These are phyloP conservation scores for Hibiscus trionum DNA, from an alignment of 345 rosid genomes.

Conservation along the genomic window DNA sequence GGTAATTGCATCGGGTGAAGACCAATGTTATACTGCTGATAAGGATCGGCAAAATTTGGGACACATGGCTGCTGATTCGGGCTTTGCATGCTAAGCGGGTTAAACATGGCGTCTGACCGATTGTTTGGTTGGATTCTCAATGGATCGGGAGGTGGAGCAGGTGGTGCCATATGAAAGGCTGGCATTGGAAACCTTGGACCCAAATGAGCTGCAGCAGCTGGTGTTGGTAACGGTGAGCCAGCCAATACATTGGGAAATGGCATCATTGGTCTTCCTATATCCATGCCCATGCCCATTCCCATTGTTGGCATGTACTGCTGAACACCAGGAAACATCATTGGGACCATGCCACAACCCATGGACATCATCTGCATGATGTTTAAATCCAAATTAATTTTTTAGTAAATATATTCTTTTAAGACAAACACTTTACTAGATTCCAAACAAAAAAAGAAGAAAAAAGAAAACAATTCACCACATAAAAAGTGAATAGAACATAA, in stretches of 20 bases:
- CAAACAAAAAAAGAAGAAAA: too few relatives aligned
- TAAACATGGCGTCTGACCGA: conserved; percentile 25
- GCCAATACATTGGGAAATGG: conserved; percentile 69
- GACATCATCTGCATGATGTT: conserved; percentile 67
- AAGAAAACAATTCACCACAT: neutral
- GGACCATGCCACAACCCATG: conserved; percentile 77
- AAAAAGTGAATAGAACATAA: neutral
- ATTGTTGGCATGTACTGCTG: conserved; percentile 55
- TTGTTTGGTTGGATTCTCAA: conserved; percentile 38
- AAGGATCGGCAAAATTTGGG: conserved; percentile 51
- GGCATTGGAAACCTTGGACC: conserved; percentile 54
- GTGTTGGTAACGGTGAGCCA: conserved; percentile 45
- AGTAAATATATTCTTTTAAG: conserved; percentile 2
- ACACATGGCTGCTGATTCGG: conserved; percentile 34
- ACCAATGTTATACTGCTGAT: conserved; percentile 51
- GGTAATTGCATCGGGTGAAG: conserved; percentile 51
- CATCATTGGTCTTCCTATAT: conserved; percentile 56
- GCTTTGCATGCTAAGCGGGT: conserved; percentile 26
- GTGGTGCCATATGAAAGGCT: conserved; percentile 46
- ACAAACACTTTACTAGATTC: neutral
- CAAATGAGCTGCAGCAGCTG: conserved; percentile 47
- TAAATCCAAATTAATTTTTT: conserved; percentile 10
- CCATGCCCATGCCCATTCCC: conserved; percentile 64
- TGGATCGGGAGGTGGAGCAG: conserved; percentile 40
- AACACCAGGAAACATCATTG: conserved; percentile 68